Percentiles rank a stretch among this genome's conserved stretches.
phyloP scores from a whole-genome alignment of 2,329 filamentous ascomycete species.

The Escovopsis sp. region DNA sequence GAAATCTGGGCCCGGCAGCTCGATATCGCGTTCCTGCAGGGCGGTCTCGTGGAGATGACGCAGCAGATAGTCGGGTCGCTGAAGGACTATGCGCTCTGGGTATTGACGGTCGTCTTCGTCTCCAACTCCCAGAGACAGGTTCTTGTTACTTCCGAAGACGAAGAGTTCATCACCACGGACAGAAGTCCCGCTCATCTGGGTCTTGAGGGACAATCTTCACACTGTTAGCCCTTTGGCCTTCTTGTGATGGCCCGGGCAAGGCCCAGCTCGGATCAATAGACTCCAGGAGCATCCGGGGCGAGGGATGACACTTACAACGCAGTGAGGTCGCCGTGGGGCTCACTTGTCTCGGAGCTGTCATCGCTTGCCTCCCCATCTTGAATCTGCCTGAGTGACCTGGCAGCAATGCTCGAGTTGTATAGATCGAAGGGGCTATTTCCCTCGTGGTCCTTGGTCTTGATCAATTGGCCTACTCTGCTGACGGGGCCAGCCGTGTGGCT shows the following conservation, averaged over 20 bases:
- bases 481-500: constrained; percentile 45
- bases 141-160: constrained; percentile 93
- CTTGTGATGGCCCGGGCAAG: not conserved
- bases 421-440: constrained; percentile 90
- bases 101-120: constrained; percentile 91
- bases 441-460: constrained; percentile 92
- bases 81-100: constrained; percentile 67
- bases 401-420: constrained; percentile 74
- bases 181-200: constrained; percentile 3
- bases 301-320: constrained; percentile 15
- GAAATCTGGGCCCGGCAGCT: constrained; percentile 11
- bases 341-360: constrained; percentile 40
- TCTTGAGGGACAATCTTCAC: not conserved
- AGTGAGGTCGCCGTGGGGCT: constrained; percentile 20
- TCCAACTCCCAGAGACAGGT: constrained; percentile 82
- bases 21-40: constrained; percentile 30
- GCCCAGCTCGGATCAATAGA: not conserved
- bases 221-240: not conserved
- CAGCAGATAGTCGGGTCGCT: constrained; percentile 64
- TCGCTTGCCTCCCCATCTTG: constrained; percentile 35
- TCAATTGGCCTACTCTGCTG: constrained; percentile 55
- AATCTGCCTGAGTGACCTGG: constrained; percentile 47
- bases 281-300: not conserved
- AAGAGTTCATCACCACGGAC: constrained; percentile 67
- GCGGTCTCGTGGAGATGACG: constrained; percentile 59